phyloP scores from a whole-genome alignment of 768 basidiomycete genomes.

The Tephrocybe rancida region DNA sequence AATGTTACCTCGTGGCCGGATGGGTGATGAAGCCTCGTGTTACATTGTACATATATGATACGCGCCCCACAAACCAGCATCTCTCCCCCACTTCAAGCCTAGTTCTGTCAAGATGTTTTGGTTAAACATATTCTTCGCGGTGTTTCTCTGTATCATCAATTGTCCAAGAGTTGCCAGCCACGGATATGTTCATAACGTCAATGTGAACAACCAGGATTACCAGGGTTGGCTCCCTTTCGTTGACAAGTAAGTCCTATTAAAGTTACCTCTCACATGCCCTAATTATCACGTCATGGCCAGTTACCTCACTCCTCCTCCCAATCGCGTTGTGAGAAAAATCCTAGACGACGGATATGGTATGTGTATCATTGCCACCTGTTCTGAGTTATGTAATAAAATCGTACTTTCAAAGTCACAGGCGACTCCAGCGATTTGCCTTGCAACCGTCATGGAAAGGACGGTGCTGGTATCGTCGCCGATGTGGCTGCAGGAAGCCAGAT shows the following conservation, averaged over 20 bases:
- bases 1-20: too few relatives aligned
- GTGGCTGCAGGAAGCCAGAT: conserved; percentile 43
- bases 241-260: conserved; percentile 32
- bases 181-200: conserved; percentile 36
- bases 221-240: conserved; percentile 41
- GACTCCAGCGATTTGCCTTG: conserved; percentile 44
- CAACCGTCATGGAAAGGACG: conserved; percentile 40
- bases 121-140: background rate
- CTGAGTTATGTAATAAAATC: background rate
- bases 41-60: background rate
- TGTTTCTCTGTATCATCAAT: background rate
- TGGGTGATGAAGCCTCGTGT: conserved; percentile 2
- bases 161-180: conserved; percentile 25
- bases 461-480: conserved; percentile 36
- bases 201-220: conserved; percentile 30
- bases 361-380: background rate
- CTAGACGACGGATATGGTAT: conserved; percentile 35
- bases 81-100: background rate
- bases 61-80: background rate
- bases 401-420: conserved; percentile 20
- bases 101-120: conserved; percentile 3
- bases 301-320: conserved; percentile 27
- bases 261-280: conserved; percentile 3
- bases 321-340: conserved; percentile 34
- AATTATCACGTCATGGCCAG: conserved; percentile 18